A percentile compares a stretch with the other conserved stretches of the same genome.
phyloP scores from a whole-genome alignment of 495 filamentous ascomycete genomes.

The Annulohypoxylon moriforme region DNA sequence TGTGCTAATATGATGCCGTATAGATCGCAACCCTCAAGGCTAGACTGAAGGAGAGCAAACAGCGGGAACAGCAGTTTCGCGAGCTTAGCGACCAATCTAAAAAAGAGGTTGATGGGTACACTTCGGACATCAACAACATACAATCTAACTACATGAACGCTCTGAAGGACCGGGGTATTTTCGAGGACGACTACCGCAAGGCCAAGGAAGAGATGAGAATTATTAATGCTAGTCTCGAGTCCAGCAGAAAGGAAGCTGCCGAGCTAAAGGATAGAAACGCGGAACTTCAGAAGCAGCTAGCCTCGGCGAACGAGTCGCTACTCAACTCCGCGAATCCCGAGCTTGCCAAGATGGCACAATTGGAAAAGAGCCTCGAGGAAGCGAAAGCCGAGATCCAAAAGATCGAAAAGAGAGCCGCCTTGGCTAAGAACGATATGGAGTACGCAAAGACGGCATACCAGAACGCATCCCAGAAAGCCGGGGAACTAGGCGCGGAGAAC shows the following conservation, averaged over 20 bases:
- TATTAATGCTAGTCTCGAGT: slow-evolving; percentile 49
- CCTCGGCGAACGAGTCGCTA: slow-evolving; percentile 59
- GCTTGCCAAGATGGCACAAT: slow-evolving; percentile 59
- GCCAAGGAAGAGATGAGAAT: slow-evolving; percentile 39
- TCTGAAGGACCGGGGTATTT: slow-evolving; percentile 52
- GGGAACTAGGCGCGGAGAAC: slow-evolving; percentile 63
- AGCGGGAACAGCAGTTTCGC: slow-evolving; percentile 42
- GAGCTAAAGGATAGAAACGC: slow-evolving; percentile 63
- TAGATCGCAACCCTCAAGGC: slow-evolving; percentile 51
- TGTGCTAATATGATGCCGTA: slow-evolving; percentile 7
- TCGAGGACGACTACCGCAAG: slow-evolving; percentile 48
- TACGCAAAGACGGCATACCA: slow-evolving; percentile 74
- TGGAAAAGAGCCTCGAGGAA: slow-evolving; percentile 52
- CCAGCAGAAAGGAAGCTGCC: slow-evolving; percentile 55
- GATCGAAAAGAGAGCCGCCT: slow-evolving; percentile 59
- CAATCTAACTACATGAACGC: slow-evolving; percentile 52
- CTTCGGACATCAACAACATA: slow-evolving; percentile 42
- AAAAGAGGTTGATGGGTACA: slow-evolving; percentile 45
- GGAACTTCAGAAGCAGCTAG: slow-evolving; percentile 61
- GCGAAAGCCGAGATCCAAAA: slow-evolving; percentile 50
- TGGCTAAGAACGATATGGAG: slow-evolving; percentile 60
- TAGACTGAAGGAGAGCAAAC: slow-evolving; percentile 38
- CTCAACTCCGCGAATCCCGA: slow-evolving; percentile 61
- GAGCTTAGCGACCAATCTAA: slow-evolving; percentile 47
- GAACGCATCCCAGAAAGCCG: slow-evolving; percentile 65